A percentile compares a stretch with the other conserved stretches of the same genome.
phyloP scores from a whole-genome alignment of 1,139 yeast genomes.

The Geotrichum aggregatum region DNA sequence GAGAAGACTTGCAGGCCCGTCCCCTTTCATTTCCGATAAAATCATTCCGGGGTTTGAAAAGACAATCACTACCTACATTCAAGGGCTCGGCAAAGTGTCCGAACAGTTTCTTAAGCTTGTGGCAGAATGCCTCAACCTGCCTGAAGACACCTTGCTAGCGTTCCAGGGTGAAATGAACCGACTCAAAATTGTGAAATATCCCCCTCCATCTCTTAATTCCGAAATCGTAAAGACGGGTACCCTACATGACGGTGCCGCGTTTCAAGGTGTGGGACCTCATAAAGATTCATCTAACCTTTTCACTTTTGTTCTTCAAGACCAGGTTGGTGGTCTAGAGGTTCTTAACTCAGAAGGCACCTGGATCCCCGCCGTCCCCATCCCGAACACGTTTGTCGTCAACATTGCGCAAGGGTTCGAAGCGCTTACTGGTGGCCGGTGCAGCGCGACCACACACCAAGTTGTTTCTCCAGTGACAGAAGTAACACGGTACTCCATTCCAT shows the following conservation, averaged over 20 bases:
- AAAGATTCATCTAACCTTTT: constrained; percentile 60
- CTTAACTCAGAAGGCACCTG: constrained; percentile 61
- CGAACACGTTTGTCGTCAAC: constrained; percentile 37
- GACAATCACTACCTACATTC: constrained; percentile 46
- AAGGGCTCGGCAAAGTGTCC: constrained; percentile 48
- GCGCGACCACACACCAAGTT: constrained; percentile 66
- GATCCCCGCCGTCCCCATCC: constrained; percentile 46
- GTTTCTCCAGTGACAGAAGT: constrained; percentile 47
- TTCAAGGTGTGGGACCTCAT: constrained; percentile 69
- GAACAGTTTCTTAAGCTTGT: constrained; percentile 46
- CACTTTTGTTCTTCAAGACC: constrained; percentile 59
- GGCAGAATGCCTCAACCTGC: constrained; percentile 53
- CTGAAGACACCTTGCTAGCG: constrained; percentile 44
- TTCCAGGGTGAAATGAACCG: constrained; percentile 43
- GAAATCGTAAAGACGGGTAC: constrained; percentile 17
- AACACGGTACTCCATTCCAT: constrained; percentile 40
- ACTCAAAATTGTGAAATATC: constrained; percentile 40
- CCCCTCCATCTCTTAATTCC: constrained; percentile 26
- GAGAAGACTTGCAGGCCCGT: constrained; percentile 61
- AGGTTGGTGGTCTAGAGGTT: constrained; percentile 54
- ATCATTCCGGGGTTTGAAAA: constrained; percentile 51
- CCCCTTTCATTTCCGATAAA: constrained; percentile 52
- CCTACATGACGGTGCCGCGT: constrained; percentile 31
- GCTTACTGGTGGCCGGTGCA: constrained; percentile 40
- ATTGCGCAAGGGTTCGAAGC: constrained; percentile 43